Percentiles rank a stretch among this genome's conserved stretches.
phyloP scores from a whole-genome alignment of 306 rosid genomes.

The Coriaria nepalensis region DNA sequence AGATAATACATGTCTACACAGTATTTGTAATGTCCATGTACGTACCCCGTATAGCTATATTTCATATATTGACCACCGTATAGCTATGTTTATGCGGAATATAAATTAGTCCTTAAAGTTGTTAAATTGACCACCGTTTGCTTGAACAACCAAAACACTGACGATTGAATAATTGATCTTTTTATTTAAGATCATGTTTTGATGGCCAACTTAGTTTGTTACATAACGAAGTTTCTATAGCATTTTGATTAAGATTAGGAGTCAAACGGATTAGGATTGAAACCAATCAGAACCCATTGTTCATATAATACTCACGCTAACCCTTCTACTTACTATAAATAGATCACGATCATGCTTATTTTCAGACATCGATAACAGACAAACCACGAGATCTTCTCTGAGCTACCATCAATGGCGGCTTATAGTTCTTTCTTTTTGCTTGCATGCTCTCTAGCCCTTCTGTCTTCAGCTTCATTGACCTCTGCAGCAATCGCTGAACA shows the following conservation, averaged over 20 bases:
- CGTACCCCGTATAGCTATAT: no score
- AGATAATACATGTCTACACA: no score
- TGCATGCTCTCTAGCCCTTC: slow-evolving; percentile 19
- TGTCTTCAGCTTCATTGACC: slow-evolving; percentile 22
- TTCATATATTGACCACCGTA: no score
- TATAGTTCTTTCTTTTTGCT: slow-evolving; percentile 6
- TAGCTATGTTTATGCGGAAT: no score
- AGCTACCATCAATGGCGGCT: background rate
- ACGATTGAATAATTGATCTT: background rate
- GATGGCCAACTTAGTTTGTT: background rate
- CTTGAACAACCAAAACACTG: background rate
- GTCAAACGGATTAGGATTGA: background rate
- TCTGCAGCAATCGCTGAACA: slow-evolving; percentile 40
- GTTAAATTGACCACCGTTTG: background rate
- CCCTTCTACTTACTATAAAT: no score
- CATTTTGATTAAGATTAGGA: background rate
- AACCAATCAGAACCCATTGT: no score
- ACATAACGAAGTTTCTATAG: slow-evolving; percentile 1
- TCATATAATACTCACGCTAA: no score
- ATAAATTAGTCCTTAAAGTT: no score
- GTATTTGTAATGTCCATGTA: no score
- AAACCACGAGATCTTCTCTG: no score
- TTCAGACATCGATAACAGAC: no score
- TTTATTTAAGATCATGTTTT: background rate
- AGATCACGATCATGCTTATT: no score